Base-by-base conservation (phyloP, 768 basidiomycete genomes). In the Multifurca ochricompacta region DNA sequence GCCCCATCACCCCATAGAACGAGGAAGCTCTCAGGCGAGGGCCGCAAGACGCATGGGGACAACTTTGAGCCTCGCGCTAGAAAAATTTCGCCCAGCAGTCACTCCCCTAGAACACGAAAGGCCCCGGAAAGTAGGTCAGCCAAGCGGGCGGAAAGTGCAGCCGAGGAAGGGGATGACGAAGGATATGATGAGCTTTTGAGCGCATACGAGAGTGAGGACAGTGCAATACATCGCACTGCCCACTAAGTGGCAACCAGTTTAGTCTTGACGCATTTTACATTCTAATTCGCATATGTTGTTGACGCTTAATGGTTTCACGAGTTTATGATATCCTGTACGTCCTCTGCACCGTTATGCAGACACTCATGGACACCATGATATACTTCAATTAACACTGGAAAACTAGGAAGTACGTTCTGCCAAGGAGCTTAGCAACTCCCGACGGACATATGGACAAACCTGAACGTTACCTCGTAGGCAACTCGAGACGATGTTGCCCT, bases 141-240 rank as follows among this genome's bases (percentile, higher is more conserved):
- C 36, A 86, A 83, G 65, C 63, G 68, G 45, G 72, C 79, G 35
- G 81, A 83, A 32, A 87, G 83, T 63, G 79, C 75, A 19, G 86
- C 83, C 0, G 83, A 84, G 49, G 85, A 88, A 54, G 86, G 87
- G 4, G 87, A 88, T 55, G 87, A 89, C 60, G 75, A 77, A 50
- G 79, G 84, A 3, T 88, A 87, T 51, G 85, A 83, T 60, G 87
- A 88, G 11, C 64, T 90, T 51, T 67, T 90, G 55, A 87, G 83
- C 65, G 87, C 87, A 18, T 90, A 90, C 62, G 87, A 89, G 69
- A 87, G 87, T 63, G 86, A 87, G 64, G 83, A 82, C 48, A 73
- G 72, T 28, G 64, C 65, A 32, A 64, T 44, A n/a, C 62, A 66
- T 46, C 37, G 8, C 9, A 7, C 45, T 18, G n/a, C 10, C n/a